phyloP scores from a whole-genome alignment of 257 asterid species.

The Misopates orontium region DNA sequence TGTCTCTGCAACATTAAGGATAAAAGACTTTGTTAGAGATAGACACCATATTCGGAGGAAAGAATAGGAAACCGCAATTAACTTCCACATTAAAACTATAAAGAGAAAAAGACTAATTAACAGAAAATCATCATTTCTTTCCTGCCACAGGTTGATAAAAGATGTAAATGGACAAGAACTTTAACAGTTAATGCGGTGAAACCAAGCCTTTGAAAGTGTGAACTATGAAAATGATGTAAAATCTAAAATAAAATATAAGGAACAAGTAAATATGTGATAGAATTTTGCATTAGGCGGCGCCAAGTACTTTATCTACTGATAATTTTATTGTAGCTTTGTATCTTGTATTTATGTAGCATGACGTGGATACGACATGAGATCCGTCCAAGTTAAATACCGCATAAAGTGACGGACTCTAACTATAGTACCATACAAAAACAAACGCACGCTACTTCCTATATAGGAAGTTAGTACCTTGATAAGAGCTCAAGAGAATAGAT shows the following conservation, averaged over 20 bases:
- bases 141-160: no score
- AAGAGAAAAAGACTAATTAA: no score
- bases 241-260: not conserved
- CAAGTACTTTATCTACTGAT: no score
- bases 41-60: no score
- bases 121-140: no score
- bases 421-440: no score
- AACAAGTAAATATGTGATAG: not conserved
- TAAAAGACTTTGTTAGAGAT: not conserved
- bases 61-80: not conserved
- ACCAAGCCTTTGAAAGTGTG: no score
- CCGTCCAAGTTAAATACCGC: no score
- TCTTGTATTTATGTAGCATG: not conserved
- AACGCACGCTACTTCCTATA: not conserved
- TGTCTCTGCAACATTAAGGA: slow-evolving; percentile 41
- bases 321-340: no score
- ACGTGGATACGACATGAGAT: no score
- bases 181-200: not conserved
- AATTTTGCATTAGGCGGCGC: not conserved
- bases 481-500: not conserved
- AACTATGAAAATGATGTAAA: no score
- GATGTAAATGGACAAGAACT: not conserved
- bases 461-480: not conserved
- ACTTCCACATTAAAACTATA: not conserved
- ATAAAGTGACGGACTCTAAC: no score